These are phyloP conservation scores for Daldinia sp. DNA, from an alignment of 2,329 filamentous ascomycete species.

Conservation along the genomic window DNA sequence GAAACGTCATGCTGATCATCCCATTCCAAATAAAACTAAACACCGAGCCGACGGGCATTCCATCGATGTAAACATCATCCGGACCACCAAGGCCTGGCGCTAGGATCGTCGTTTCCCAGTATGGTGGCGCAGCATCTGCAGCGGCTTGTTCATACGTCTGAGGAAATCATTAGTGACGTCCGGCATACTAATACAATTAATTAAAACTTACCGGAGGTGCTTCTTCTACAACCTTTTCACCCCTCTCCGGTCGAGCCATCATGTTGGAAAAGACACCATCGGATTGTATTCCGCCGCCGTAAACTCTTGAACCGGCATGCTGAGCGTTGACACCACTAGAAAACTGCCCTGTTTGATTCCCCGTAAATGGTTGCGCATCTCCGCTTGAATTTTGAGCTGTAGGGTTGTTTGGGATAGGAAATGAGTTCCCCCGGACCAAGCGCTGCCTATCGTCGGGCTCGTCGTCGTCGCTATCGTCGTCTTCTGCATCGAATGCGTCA, in stretches of 20 bases:
- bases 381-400: slow-evolving; percentile 30
- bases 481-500: slow-evolving; percentile 89
- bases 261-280: slow-evolving; percentile 98
- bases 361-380: slow-evolving; percentile 30
- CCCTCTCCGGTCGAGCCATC: slow-evolving; percentile 85
- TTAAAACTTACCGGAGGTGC: slow-evolving; percentile 80
- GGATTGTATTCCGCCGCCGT: slow-evolving; percentile 79
- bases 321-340: slow-evolving; percentile 44
- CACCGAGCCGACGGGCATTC: slow-evolving; percentile 87
- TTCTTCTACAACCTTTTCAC: slow-evolving; percentile 81
- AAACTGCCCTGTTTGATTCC: slow-evolving; percentile 33
- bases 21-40: slow-evolving; percentile 92
- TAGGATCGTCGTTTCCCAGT: slow-evolving; percentile 99
- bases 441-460: slow-evolving; percentile 85
- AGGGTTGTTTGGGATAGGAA: slow-evolving; percentile 39
- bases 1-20: slow-evolving; percentile 98
- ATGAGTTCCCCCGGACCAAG: slow-evolving; percentile 74
- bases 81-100: slow-evolving; percentile 88
- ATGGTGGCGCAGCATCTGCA: slow-evolving; percentile 92
- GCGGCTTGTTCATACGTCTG: slow-evolving; percentile 98
- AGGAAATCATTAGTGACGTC: slow-evolving; percentile 48
- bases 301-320: slow-evolving; percentile 59
- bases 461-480: slow-evolving; percentile 75
- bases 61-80: slow-evolving; percentile 97
- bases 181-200: background rate